These are phyloP conservation scores for Neonectria magnoliae DNA, from an alignment of 2,329 filamentous ascomycete species.

Conservation along the genomic window DNA sequence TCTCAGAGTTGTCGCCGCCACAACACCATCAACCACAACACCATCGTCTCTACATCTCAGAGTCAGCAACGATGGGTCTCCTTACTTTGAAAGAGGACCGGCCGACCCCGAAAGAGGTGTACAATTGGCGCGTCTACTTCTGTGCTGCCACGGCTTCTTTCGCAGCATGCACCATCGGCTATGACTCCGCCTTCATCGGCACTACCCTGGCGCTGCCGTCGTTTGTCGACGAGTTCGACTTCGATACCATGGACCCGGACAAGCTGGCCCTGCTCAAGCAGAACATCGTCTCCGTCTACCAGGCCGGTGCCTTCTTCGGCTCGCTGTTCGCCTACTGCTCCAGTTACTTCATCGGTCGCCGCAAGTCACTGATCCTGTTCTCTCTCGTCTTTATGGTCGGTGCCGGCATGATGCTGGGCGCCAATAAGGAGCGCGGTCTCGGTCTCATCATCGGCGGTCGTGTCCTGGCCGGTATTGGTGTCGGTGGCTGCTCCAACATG, in stretches of 20 bases:
- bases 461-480: conserved; percentile 70
- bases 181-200: conserved; percentile 81
- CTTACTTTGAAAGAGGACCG: conserved; percentile 64
- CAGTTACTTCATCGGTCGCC: conserved; percentile 74
- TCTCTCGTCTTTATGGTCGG: conserved; percentile 73
- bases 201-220: conserved; percentile 77
- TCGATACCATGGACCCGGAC: conserved; percentile 58
- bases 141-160: conserved; percentile 65
- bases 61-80: conserved; percentile 51
- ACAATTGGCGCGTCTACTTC: conserved; percentile 69
- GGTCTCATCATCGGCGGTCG: conserved; percentile 70
- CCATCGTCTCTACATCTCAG: conserved; percentile 18
- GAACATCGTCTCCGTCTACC: conserved; percentile 84
- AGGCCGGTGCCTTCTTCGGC: conserved; percentile 86
- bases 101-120: conserved; percentile 66
- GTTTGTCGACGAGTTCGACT: conserved; percentile 75
- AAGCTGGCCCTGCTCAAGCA: conserved; percentile 70
- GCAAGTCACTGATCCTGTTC: conserved; percentile 70
- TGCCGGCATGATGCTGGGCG: conserved; percentile 77
- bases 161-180: conserved; percentile 66
- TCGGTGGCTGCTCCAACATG: conserved; percentile 71
- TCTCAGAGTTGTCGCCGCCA: not conserved
- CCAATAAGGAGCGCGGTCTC: conserved; percentile 69
- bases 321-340: conserved; percentile 74
- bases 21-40: not conserved